phyloP scores from a whole-genome alignment of 306 rosid species.

The Myrica gale region DNA sequence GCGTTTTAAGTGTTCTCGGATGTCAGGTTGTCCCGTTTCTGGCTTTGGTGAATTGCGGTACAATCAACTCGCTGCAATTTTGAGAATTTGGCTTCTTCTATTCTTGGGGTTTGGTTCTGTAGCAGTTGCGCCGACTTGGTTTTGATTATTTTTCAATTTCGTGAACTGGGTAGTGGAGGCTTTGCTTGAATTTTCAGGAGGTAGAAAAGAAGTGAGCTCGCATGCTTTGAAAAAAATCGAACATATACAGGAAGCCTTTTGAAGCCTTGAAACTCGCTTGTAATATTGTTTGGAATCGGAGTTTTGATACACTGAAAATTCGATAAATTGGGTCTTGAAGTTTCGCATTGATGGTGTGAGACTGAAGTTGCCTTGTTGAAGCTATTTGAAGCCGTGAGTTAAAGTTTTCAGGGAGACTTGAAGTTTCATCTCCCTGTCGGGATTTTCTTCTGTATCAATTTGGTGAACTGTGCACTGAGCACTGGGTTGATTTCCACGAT shows the following conservation, averaged over 20 bases:
- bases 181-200: slow-evolving; percentile 24
- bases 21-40: too few relatives aligned
- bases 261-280: neutral
- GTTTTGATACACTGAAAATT: slow-evolving; percentile 8
- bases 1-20: too few relatives aligned
- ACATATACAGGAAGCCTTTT: neutral
- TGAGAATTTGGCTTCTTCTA: too few relatives aligned
- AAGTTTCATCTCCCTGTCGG: slow-evolving; percentile 1
- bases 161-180: slow-evolving; percentile 32
- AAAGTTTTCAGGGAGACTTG: neutral
- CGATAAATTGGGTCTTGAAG: slow-evolving; percentile 10
- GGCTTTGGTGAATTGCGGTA: too few relatives aligned
- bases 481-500: slow-evolving; percentile 7
- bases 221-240: slow-evolving; percentile 3
- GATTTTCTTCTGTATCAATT: slow-evolving; percentile 23
- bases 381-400: slow-evolving; percentile 12
- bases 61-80: too few relatives aligned
- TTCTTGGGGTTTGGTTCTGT: neutral
- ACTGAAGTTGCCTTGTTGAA: slow-evolving; percentile 21
- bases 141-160: slow-evolving; percentile 25
- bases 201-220: slow-evolving; percentile 22
- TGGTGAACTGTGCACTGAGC: slow-evolving; percentile 33
- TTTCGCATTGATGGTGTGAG: slow-evolving; percentile 8
- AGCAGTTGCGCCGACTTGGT: slow-evolving; percentile 4
- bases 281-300: neutral